Evolutionary conservation across 768 basidiomycete species (phyloP).

Genomic region (Ramaria rubella): DNA sequence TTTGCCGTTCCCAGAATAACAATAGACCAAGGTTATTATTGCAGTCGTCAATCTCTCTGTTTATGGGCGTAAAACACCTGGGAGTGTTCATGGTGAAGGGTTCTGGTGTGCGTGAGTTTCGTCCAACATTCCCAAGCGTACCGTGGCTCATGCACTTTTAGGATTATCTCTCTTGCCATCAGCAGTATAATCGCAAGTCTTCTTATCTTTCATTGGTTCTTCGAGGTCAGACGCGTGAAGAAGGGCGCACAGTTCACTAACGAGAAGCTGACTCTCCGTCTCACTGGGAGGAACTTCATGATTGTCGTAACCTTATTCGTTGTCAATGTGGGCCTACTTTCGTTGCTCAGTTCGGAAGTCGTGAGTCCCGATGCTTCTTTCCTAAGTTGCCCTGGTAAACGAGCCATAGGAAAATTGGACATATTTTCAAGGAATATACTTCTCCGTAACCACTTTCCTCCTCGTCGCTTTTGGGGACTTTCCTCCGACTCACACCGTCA

Average conservation of each 20-base stretch:
- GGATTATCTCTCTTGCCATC: conserved; percentile 1
- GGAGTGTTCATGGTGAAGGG: conserved; percentile 5
- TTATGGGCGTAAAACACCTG: background rate
- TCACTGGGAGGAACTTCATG: conserved; percentile 12
- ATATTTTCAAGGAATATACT: conserved; percentile 14
- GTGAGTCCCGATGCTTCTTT: background rate
- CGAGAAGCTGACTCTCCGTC: conserved; percentile 5
- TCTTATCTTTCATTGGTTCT: conserved; percentile 1
- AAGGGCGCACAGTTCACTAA: background rate
- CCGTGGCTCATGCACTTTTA: no score
- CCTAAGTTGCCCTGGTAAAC: background rate
- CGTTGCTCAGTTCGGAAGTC: conserved; percentile 2
- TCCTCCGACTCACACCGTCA: conserved; percentile 8
- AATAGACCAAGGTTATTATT: conserved; percentile 10
- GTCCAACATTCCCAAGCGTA: no score
- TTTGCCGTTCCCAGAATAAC: background rate
- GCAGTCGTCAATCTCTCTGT: conserved; percentile 4
- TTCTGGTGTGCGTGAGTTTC: conserved; percentile 9
- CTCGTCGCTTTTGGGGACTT: conserved; percentile 15
- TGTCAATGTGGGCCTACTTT: conserved; percentile 1
- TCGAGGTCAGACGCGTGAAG: background rate
- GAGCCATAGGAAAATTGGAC: conserved; percentile 11
- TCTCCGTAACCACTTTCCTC: conserved; percentile 9
- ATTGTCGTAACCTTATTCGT: conserved; percentile 7
- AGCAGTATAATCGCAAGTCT: background rate